Evolutionary conservation across 495 filamentous ascomycete species (phyloP).

Genomic region (Hypoxylon lienhwacheense): DNA sequence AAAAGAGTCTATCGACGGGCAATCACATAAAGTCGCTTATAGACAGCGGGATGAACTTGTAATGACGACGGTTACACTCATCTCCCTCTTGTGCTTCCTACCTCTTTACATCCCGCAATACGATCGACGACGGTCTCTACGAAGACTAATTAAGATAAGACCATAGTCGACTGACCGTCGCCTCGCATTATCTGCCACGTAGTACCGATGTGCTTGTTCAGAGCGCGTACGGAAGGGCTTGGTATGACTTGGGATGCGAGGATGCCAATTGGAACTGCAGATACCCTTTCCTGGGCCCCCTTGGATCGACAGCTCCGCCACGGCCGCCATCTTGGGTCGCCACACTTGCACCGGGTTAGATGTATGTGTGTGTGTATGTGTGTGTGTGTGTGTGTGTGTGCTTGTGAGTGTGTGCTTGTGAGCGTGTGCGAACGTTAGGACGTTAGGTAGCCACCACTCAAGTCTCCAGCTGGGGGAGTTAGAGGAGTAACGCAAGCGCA

Average conservation of each 20-base stretch:
- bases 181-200: conserved; percentile 32
- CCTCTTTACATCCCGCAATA: conserved; percentile 12
- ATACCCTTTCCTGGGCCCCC: conserved; percentile 18
- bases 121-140: conserved; percentile 13
- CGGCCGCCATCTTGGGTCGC: conserved; percentile 16
- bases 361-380: no score
- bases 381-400: no score
- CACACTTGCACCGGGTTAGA: conserved; percentile 19
- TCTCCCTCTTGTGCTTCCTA: conserved; percentile 13
- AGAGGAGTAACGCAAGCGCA: no score
- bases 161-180: conserved; percentile 21
- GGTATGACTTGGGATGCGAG: conserved; percentile 17
- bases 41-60: conserved; percentile 5
- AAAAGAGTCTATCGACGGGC: conserved; percentile 4
- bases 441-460: no score
- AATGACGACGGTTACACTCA: conserved; percentile 14
- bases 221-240: conserved; percentile 18
- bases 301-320: conserved; percentile 30
- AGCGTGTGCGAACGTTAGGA: no score
- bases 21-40: conserved; percentile 13
- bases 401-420: no score
- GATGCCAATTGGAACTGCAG: conserved; percentile 34
- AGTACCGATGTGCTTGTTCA: conserved; percentile 22
- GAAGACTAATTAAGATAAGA: conserved; percentile 4
- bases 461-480: no score